phyloP scores from a whole-genome alignment of 1,284 basidiomycete species.

The Veloporphyrellus conicus region DNA sequence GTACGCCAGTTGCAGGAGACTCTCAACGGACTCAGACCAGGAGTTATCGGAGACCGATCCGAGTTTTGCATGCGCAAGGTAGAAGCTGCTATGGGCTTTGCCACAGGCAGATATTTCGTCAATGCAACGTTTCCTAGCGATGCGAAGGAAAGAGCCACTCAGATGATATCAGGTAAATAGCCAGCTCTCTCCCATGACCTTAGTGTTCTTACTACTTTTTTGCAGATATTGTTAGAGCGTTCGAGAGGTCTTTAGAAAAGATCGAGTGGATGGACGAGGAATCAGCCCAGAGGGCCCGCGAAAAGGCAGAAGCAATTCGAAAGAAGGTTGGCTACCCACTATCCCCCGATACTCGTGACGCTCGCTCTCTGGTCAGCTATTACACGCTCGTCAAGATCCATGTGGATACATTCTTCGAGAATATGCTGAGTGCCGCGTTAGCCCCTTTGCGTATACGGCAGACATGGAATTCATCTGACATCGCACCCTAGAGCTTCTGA shows the following conservation, averaged over 20 bases:
- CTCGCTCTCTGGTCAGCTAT: conserved; percentile 69
- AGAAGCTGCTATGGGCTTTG: conserved; percentile 67
- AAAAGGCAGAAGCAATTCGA: conserved; percentile 81
- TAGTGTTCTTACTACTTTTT: conserved; percentile 2
- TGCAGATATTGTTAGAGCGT: conserved; percentile 76
- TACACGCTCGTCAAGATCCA: conserved; percentile 70
- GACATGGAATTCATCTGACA: conserved; percentile 3
- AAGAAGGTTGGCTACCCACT: conserved; percentile 89
- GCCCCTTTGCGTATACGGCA: conserved; percentile 19
- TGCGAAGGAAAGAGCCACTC: conserved; percentile 75
- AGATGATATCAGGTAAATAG: conserved; percentile 72
- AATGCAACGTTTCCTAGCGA: conserved; percentile 81
- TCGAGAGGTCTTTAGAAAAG: conserved; percentile 72
- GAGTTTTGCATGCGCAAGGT: conserved; percentile 70
- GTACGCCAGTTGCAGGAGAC: conserved; percentile 66
- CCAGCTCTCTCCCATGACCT: background rate
- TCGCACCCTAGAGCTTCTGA: conserved; percentile 46
- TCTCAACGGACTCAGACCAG: conserved; percentile 82
- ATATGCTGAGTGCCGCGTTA: conserved; percentile 66
- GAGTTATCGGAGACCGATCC: conserved; percentile 76
- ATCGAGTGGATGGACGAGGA: conserved; percentile 91
- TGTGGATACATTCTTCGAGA: conserved; percentile 77
- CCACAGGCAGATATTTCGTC: conserved; percentile 79
- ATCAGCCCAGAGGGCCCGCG: conserved; percentile 77
- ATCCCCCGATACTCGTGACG: conserved; percentile 76